Evolutionary conservation across 1,284 basidiomycete species (phyloP).

Genomic region (Ceratobasidium sp.): DNA sequence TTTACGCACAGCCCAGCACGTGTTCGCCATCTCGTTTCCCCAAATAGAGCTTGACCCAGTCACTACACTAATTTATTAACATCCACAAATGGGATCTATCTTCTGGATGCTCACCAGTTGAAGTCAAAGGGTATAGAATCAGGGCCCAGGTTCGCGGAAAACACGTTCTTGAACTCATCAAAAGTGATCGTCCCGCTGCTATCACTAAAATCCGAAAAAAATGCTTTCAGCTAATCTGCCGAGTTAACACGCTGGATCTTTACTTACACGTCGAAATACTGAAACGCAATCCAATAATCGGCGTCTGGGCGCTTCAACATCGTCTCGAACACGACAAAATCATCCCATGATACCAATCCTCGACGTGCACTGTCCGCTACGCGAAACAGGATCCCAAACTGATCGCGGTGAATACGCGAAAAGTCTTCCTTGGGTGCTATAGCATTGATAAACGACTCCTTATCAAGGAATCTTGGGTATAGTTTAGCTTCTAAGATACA

Average conservation of each 20-base stretch:
- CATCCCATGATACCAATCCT: conserved; percentile 90
- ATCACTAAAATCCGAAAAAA: conserved; percentile 67
- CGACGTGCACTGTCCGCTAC: conserved; percentile 86
- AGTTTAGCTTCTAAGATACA: conserved; percentile 19
- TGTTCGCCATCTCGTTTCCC: conserved; percentile 90
- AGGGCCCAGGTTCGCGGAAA: conserved; percentile 81
- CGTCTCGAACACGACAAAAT: conserved; percentile 94
- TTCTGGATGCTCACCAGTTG: conserved; percentile 72
- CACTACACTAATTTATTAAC: conserved; percentile 62
- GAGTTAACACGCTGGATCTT: neutral
- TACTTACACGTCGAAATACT: conserved; percentile 92
- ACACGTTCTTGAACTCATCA: conserved; percentile 92
- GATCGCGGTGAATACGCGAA: conserved; percentile 83
- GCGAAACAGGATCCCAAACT: conserved; percentile 89
- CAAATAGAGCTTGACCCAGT: conserved; percentile 94
- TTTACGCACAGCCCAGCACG: conserved; percentile 86
- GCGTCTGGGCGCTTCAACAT: conserved; percentile 90
- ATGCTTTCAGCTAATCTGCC: neutral
- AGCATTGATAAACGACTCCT: conserved; percentile 89
- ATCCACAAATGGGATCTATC: conserved; percentile 35
- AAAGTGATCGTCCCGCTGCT: conserved; percentile 89
- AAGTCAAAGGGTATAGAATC: conserved; percentile 94
- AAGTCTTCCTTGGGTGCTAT: conserved; percentile 89
- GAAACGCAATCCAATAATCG: conserved; percentile 96
- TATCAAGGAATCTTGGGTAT: conserved; percentile 76